phyloP scores from a whole-genome alignment of 1,284 basidiomycete genomes.

The Trichosporon inkin region DNA sequence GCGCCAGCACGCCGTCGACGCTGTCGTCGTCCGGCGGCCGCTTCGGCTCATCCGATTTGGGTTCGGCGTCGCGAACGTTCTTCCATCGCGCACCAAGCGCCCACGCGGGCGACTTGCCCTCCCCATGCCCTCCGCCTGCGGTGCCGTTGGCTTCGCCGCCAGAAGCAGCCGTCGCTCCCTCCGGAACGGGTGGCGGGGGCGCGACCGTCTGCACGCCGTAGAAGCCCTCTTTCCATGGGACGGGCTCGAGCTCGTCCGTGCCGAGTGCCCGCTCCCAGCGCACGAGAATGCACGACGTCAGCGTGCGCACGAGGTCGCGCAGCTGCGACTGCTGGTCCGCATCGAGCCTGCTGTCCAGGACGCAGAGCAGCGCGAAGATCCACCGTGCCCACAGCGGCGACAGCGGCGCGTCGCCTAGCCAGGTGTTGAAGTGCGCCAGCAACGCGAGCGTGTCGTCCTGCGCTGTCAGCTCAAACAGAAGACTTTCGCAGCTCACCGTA shows the following conservation, averaged over 20 bases:
- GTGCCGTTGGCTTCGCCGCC: not conserved
- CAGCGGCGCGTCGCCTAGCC: constrained; percentile 44
- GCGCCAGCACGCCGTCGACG: constrained; percentile 34
- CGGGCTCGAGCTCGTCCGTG: not conserved
- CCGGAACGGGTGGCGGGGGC: not conserved
- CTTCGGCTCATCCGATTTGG: constrained; percentile 10
- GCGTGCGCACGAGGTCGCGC: constrained; percentile 70
- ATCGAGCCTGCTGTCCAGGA: constrained; percentile 66
- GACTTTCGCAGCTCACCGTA: constrained; percentile 31
- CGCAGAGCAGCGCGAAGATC: constrained; percentile 74
- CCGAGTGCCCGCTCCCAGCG: constrained; percentile 27
- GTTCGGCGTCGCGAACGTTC: constrained; percentile 10
- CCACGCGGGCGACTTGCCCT: constrained; percentile 1
- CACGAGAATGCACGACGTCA: constrained; percentile 58
- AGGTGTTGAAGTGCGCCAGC: constrained; percentile 25
- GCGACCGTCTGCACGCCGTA: constrained; percentile 19
- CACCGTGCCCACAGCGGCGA: constrained; percentile 69
- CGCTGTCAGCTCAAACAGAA: constrained; percentile 9
- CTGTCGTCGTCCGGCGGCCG: constrained; percentile 16
- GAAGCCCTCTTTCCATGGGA: constrained; percentile 16
- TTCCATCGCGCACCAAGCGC: constrained; percentile 22
- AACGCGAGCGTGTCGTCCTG: constrained; percentile 28
- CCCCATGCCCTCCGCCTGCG: not conserved
- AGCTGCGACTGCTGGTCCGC: constrained; percentile 73
- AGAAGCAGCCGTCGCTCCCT: not conserved